Evolutionary conservation across 129 eudicot species (phyloP), one percentile per base, ranked within the genome.

Genomic region (Tagetes erecta): DNA sequence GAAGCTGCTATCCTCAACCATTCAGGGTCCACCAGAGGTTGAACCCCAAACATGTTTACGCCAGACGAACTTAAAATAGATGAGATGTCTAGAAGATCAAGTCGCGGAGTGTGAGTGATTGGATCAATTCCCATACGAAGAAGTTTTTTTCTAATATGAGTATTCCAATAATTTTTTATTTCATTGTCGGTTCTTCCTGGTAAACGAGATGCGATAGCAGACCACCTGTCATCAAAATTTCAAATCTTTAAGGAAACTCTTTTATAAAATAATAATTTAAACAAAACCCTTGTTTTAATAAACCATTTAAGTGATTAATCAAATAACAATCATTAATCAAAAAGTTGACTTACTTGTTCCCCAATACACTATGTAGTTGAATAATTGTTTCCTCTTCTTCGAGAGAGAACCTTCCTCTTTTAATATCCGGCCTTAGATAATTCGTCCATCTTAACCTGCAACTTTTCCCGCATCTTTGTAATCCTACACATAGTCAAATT

Each of bases 121-220:
- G 98, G 98, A 66, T 92, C 98, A 38, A 92, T 86, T 71, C 96
- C 98, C 95, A 89, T 87, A 9, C 88, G 80, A n/a, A 84, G 86
- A 73, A 92, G 96, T 81, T 74, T 80, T 76, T 92, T 92, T 11
- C 95, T 78, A 13, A 92, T 84, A 80, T 84, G 91, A 0, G 98
- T 92, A 73, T 92, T 92, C 98, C 98, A 92, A 59, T 85, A 89
- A 68, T 92, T 92, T 74, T 92, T 92, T 74, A 92, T 88, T 64
- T 92, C 97, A 33, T 92, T 92, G 58, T 92, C 97, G 0, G 97
- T 92, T 77, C 97, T 85, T 74, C 96, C 96, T 0, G 98, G 95
- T 46, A 92, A 88, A n/a, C 85, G 91, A 67, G 95, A 85, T 33
- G 98, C 98, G 41, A 92, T 92, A 3, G 87, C 87, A 0, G 93